These are phyloP conservation scores for Corniculantispora saksenae DNA, from an alignment of 2,329 filamentous ascomycete genomes.

Conservation along the genomic window DNA sequence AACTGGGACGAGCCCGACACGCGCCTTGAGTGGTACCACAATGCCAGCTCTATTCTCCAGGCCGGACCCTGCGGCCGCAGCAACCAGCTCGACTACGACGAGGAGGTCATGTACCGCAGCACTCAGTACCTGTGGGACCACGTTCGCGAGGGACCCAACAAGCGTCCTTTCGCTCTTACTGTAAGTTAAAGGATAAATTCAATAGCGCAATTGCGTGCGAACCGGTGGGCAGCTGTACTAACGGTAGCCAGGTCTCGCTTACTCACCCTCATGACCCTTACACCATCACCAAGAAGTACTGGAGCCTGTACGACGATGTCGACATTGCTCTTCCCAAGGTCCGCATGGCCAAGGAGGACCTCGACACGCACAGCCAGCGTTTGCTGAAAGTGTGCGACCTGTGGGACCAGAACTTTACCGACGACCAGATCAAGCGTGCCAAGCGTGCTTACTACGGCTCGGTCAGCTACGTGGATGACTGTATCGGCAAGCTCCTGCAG, in stretches of 20 bases:
- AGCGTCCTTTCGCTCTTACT: conserved; percentile 82
- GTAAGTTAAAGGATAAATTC: too few species aligned
- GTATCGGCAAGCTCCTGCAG: conserved; percentile 78
- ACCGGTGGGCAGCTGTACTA: too few species aligned
- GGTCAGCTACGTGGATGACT: conserved; percentile 91
- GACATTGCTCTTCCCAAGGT: conserved; percentile 84
- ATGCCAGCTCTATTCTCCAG: conserved; percentile 89
- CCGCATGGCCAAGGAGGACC: conserved; percentile 74
- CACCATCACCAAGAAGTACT: conserved; percentile 90
- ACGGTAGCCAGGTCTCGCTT: conserved; percentile 65
- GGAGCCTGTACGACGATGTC: conserved; percentile 86
- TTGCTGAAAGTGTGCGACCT: conserved; percentile 84
- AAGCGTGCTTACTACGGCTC: conserved; percentile 89
- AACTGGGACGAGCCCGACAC: conserved; percentile 91
- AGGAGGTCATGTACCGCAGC: conserved; percentile 91
- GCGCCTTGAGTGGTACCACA: conserved; percentile 93
- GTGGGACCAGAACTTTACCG: conserved; percentile 78
- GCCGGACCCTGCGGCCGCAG: conserved; percentile 85
- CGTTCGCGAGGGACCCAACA: conserved; percentile 72
- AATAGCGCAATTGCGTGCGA: too few species aligned
- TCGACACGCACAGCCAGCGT: conserved; percentile 84
- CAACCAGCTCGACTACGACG: conserved; percentile 94
- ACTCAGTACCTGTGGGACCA: conserved; percentile 90
- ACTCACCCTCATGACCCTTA: conserved; percentile 96
- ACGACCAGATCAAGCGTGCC: conserved; percentile 83